Conservation (phyloP, 2,329 filamentous ascomycete species). For the Cytospora piceae region DNA sequence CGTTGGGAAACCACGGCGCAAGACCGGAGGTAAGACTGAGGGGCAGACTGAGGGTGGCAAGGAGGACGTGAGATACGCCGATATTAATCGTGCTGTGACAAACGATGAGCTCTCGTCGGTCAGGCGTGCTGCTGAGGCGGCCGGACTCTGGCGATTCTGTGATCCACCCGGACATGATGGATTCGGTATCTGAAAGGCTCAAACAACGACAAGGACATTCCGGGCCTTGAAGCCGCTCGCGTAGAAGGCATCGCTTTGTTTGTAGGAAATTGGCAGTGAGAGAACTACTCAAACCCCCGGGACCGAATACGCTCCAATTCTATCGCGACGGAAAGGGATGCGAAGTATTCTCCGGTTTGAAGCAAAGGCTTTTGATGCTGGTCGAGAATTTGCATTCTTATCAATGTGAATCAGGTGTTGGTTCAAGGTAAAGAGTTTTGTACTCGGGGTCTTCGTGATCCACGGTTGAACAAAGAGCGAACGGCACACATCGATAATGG, state of each 20-base stretch:
- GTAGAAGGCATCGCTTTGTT: background rate
- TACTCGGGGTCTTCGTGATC: background rate
- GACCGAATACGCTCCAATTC: background rate
- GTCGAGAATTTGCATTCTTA: background rate
- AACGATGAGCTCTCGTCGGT: constrained; percentile 69
- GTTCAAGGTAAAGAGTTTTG: background rate
- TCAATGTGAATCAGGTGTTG: background rate
- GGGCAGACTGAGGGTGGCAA: constrained; percentile 35
- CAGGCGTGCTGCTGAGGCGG: constrained; percentile 67
- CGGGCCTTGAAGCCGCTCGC: background rate
- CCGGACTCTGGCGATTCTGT: constrained; percentile 79
- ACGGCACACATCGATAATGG: background rate
- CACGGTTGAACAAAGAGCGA: constrained; percentile 1
- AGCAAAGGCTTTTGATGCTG: background rate
- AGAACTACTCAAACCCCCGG: background rate
- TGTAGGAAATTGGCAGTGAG: background rate
- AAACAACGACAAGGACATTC: too few relatives aligned
- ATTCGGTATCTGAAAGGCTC: constrained; percentile 49
- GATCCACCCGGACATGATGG: constrained; percentile 61
- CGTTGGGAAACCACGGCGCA: constrained; percentile 67
- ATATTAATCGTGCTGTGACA: constrained; percentile 75
- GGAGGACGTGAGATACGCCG: constrained; percentile 66
- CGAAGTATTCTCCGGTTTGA: background rate
- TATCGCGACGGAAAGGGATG: background rate
- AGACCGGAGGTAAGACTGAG: constrained; percentile 41